Percentiles rank a stretch among this genome's conserved stretches.
Conservation (phyloP, 495 filamentous ascomycete species). For the Trichoderma orchidacearum region DNA sequence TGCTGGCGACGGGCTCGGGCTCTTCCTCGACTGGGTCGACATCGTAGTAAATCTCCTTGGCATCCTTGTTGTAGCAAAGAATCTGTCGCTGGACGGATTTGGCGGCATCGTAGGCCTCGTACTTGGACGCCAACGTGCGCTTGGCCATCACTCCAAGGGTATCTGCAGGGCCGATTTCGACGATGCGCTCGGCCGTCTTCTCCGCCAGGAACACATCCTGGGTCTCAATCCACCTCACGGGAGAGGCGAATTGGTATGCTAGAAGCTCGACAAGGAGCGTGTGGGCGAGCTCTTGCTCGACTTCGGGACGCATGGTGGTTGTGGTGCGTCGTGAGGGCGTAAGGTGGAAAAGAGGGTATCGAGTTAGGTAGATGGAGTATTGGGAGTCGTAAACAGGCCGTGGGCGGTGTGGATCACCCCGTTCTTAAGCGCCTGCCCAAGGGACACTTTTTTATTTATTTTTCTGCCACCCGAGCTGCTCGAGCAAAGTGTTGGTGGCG, state of each 20-base stretch:
- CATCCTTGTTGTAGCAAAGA: slow-evolving; percentile 98
- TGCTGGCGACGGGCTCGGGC: slow-evolving; percentile 41
- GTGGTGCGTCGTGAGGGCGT: not conserved
- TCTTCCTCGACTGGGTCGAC: slow-evolving; percentile 93
- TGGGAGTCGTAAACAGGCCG: not conserved
- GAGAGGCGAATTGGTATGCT: slow-evolving; percentile 97
- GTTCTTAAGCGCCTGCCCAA: not conserved
- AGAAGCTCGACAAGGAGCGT: slow-evolving; percentile 96
- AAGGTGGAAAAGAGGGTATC: not conserved
- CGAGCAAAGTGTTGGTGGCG: not conserved
- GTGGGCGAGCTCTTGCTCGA: slow-evolving; percentile 96
- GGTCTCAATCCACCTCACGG: slow-evolving; percentile 98
- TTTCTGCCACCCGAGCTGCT: not conserved
- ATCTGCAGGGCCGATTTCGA: slow-evolving; percentile 94
- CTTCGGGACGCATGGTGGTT: slow-evolving; percentile 81
- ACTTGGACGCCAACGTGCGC: slow-evolving; percentile 89
- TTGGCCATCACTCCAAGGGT: slow-evolving; percentile 98
- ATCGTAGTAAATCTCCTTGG: slow-evolving; percentile 98
- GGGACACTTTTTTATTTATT: not conserved
- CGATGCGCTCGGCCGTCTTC: slow-evolving; percentile 89
- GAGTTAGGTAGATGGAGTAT: not conserved
- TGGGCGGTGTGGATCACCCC: not conserved
- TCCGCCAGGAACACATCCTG: slow-evolving; percentile 98
- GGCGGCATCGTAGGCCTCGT: slow-evolving; percentile 96
- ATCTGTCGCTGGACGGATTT: slow-evolving; percentile 93